Base-by-base conservation (phyloP, 2,329 filamentous ascomycete genomes). In the Phaeosphaeriaceae sp. region DNA sequence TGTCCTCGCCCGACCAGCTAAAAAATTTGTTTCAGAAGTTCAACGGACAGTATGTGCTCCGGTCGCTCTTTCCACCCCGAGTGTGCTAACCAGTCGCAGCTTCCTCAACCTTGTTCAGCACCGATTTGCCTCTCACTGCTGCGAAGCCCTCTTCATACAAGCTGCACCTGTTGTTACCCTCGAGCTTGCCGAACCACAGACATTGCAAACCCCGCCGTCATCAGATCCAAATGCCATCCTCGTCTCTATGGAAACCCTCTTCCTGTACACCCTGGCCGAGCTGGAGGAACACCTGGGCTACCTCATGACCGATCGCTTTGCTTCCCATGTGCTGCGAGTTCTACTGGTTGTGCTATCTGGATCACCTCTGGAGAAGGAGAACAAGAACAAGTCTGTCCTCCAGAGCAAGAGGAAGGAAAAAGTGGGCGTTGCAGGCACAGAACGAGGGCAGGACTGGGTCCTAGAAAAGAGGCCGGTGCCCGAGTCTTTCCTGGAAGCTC, bases 51-150 rank as follows among this genome's bases (percentile, higher is more conserved):
- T 86, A 75, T 63, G 83, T 81, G 13, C 19, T 43, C 30, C 46
- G 7, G 8, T 22, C 26, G 40, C 49, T 21, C 50, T 35, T 60
- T 28, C 49, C 52, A 26, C 21, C 19, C 46, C 49, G 13, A 11
- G 23, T 40, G 9, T n/a, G 48, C 60, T 67, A 60, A 67, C 68
- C 65, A 49, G 7, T 40, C 32, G 35, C 67, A 86, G 84, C 78
- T 97, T 98, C 78, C 82, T 94, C 58, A 90, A 94, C 69, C 86
- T 99, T 26, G 89, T 97, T 52, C 94, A 96, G 76, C 95, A 99
- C 80, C 91, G 95, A 19, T 99, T 99, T 72, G 95, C 95, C 5
- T 97, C 94, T 60, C 95, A 99, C 81, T 98, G 94, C 80, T 97
- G 94, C 76, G 95, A 99, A 80, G 92, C 92, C 24, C 85, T 99